Evolutionary conservation across 176 grass and related monocot species (phyloP).

Genomic region (Ensete glaucum): DNA sequence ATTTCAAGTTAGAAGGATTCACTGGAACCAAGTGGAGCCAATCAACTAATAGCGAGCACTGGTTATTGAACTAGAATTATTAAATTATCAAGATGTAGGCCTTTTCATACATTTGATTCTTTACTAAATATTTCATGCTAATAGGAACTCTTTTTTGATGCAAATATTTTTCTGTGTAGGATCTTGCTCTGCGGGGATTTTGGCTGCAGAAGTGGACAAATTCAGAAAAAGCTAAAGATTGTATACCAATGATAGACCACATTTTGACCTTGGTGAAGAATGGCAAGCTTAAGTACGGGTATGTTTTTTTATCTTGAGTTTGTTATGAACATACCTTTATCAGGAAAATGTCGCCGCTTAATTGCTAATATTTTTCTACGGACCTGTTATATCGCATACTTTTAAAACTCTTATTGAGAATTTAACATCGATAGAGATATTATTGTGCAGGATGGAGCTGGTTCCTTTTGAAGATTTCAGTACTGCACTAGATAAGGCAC

Average conservation of each 20-base stretch:
- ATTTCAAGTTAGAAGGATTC: too few relatives aligned
- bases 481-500: constrained; percentile 57
- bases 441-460: constrained; percentile 58
- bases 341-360: not conserved
- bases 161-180: constrained; percentile 27
- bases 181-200: constrained; percentile 64
- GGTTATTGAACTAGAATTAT: not conserved
- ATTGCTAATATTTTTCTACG: not conserved
- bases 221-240: constrained; percentile 52
- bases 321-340: not conserved
- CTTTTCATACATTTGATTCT: not conserved
- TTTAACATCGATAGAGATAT: not conserved
- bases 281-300: constrained; percentile 78
- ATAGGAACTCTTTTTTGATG: not conserved
- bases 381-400: not conserved
- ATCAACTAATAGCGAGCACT: too few relatives aligned
- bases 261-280: constrained; percentile 48
- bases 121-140: constrained; percentile 10
- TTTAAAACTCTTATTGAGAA: not conserved
- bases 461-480: constrained; percentile 52
- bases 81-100: constrained; percentile 10
- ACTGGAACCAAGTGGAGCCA: too few relatives aligned
- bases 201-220: constrained; percentile 75
- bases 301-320: constrained; percentile 10
- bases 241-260: constrained; percentile 50